phyloP scores from a whole-genome alignment of 1,284 basidiomycete genomes.

The Fomitopsis palustris region DNA sequence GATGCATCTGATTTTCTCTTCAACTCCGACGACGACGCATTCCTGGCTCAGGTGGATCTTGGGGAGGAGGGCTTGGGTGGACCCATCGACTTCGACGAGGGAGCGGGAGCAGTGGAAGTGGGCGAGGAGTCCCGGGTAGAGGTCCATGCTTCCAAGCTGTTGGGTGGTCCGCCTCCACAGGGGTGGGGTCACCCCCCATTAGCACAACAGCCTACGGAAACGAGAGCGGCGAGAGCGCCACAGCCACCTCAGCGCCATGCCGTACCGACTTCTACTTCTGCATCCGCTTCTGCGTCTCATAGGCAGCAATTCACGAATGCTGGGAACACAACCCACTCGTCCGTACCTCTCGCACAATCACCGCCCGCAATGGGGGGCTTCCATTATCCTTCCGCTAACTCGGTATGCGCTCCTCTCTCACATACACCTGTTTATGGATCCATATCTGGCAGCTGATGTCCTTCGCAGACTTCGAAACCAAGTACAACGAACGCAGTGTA shows the following conservation, averaged over 20 bases:
- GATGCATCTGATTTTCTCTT: constrained; percentile 45
- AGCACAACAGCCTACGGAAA: not conserved
- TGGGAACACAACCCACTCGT: not conserved
- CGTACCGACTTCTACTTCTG: not conserved
- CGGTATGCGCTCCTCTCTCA: constrained; percentile 27
- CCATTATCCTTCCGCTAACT: constrained; percentile 42
- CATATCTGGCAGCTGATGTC: not conserved
- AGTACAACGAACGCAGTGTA: not conserved
- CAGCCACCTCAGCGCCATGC: not conserved
- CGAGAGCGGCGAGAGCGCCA: not conserved
- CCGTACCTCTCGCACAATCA: constrained; percentile 15
- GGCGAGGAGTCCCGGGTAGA: not conserved
- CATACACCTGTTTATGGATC: not conserved
- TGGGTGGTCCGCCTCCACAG: not conserved
- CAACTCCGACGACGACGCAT: constrained; percentile 60
- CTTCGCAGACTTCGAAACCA: not conserved
- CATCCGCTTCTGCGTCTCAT: not conserved
- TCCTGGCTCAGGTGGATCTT: constrained; percentile 56
- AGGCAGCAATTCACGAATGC: constrained; percentile 10
- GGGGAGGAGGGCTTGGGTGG: constrained; percentile 39
- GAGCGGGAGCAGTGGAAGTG: constrained; percentile 16
- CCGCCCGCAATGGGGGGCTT: constrained; percentile 47
- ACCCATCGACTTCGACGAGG: constrained; percentile 48
- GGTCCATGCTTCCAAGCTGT: not conserved
- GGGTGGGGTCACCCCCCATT: not conserved